Evolutionary conservation across 1,284 basidiomycete species (phyloP).

Genomic region (Ustilago shanxiensis): DNA sequence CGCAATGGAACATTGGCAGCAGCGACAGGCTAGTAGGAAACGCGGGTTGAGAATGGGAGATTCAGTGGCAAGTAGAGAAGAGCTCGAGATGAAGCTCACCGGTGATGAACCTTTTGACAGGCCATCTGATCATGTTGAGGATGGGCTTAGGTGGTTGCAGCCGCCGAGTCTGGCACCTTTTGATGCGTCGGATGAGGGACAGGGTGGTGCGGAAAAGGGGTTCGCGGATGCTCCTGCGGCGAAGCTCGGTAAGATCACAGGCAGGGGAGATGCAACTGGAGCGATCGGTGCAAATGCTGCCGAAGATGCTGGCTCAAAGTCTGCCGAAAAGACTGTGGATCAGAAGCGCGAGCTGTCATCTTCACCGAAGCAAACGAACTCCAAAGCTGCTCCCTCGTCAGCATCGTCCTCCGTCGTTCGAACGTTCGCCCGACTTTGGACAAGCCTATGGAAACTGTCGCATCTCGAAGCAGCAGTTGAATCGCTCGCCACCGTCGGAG

Average conservation of each 20-base stretch:
- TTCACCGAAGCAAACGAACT: not conserved
- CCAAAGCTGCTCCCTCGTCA: not conserved
- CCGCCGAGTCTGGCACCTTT: slow-evolving; percentile 29
- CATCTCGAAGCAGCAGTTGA: slow-evolving; percentile 23
- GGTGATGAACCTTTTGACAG: slow-evolving; percentile 27
- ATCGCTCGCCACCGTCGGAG: slow-evolving; percentile 36
- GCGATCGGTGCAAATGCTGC: slow-evolving; percentile 37
- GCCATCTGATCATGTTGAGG: slow-evolving; percentile 18
- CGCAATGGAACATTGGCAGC: slow-evolving; percentile 45
- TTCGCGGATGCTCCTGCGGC: slow-evolving; percentile 4
- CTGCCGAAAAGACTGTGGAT: not conserved
- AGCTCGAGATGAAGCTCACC: slow-evolving; percentile 18
- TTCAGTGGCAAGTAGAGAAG: not conserved
- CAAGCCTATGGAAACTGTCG: slow-evolving; percentile 6
- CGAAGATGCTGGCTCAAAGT: slow-evolving; percentile 9
- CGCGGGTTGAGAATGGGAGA: not conserved
- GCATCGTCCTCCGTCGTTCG: not conserved
- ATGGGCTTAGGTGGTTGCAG: slow-evolving; percentile 25
- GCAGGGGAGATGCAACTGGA: slow-evolving; percentile 30
- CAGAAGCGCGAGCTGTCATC: not conserved
- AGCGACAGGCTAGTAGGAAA: slow-evolving; percentile 5
- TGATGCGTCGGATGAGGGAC: slow-evolving; percentile 7
- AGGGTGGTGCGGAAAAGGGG: slow-evolving; percentile 13
- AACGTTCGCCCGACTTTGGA: slow-evolving; percentile 9
- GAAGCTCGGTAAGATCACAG: slow-evolving; percentile 38